phyloP scores from a whole-genome alignment of 2,329 filamentous ascomycete species.

The Aspergillus puulaauensis region DNA sequence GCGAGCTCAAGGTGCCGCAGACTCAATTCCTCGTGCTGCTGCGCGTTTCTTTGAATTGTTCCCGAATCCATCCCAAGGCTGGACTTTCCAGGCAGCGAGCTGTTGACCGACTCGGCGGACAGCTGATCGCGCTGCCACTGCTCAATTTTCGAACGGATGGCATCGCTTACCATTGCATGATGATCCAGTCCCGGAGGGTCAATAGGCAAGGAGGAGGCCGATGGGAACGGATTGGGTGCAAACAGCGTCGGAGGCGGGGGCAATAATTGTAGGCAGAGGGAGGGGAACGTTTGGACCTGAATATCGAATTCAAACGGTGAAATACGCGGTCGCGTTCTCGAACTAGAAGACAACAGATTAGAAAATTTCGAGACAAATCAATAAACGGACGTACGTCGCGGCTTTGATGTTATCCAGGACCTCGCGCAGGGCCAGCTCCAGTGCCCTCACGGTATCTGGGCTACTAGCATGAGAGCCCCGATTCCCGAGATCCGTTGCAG shows the following conservation, averaged over 20 bases:
- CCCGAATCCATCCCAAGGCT: slow-evolving; percentile 32
- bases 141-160: slow-evolving; percentile 66
- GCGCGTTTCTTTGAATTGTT: slow-evolving; percentile 50
- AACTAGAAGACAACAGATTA: slow-evolving; percentile 32
- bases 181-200: slow-evolving; percentile 72
- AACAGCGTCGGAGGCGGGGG: slow-evolving; percentile 79
- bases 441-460: slow-evolving; percentile 78
- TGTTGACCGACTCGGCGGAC: slow-evolving; percentile 28
- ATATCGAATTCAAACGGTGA: slow-evolving; percentile 77
- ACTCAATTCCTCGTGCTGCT: slow-evolving; percentile 66
- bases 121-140: slow-evolving; percentile 59
- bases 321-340: slow-evolving; percentile 41
- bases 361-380: neutral
- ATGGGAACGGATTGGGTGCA: slow-evolving; percentile 75
- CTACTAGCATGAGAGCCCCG: slow-evolving; percentile 65
- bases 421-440: slow-evolving; percentile 82
- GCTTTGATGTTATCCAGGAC: slow-evolving; percentile 77
- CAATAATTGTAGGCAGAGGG: slow-evolving; percentile 78
- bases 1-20: slow-evolving; percentile 74
- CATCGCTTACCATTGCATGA: slow-evolving; percentile 67
- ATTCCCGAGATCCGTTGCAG: slow-evolving; percentile 56
- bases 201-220: slow-evolving; percentile 77
- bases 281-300: slow-evolving; percentile 79
- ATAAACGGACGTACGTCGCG: slow-evolving; percentile 64
- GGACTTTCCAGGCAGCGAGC: slow-evolving; percentile 46